These are phyloP conservation scores for Candida arabinofermentans DNA, from an alignment of 805 yeast genomes.

Conservation along the genomic window DNA sequence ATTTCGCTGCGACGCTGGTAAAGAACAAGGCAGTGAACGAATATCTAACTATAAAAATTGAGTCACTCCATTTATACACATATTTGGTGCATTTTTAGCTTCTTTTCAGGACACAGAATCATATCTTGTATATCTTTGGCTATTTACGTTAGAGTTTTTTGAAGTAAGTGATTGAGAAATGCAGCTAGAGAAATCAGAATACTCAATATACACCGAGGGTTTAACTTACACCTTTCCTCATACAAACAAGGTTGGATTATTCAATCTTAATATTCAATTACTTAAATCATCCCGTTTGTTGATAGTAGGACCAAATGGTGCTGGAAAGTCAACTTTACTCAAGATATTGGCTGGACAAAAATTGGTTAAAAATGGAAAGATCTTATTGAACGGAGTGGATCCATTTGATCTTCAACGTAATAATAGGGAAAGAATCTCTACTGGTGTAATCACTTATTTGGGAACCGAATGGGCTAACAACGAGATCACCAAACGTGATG, in stretches of 20 bases:
- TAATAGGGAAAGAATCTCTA: conserved; percentile 6
- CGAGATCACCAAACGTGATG: conserved; percentile 84
- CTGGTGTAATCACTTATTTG: conserved; percentile 54
- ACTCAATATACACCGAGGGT: conserved; percentile 58
- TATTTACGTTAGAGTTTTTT: too few species aligned
- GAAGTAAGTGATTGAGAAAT: too few species aligned
- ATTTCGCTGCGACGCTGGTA: too few species aligned
- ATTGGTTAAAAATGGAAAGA: conserved; percentile 66
- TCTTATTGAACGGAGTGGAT: conserved; percentile 75
- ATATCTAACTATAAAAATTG: too few species aligned
- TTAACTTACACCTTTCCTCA: conserved; percentile 67
- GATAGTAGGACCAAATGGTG: conserved; percentile 92
- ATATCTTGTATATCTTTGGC: too few species aligned
- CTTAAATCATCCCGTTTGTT: conserved; percentile 73
- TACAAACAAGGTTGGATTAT: conserved; percentile 59
- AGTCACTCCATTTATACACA: too few species aligned
- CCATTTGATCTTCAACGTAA: conserved; percentile 56
- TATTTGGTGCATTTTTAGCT: too few species aligned
- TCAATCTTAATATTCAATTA: conserved; percentile 55
- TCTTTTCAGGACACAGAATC: too few species aligned
- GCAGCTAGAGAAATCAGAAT: background rate
- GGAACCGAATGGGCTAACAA: conserved; percentile 99
- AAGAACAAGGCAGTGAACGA: too few species aligned
- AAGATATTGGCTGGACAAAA: conserved; percentile 89
- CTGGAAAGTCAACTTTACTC: conserved; percentile 90